Percentiles rank a stretch among this genome's conserved stretches.
phyloP scores from a whole-genome alignment of 2,329 filamentous ascomycete genomes.

The Phaeosphaeriaceae sp. region DNA sequence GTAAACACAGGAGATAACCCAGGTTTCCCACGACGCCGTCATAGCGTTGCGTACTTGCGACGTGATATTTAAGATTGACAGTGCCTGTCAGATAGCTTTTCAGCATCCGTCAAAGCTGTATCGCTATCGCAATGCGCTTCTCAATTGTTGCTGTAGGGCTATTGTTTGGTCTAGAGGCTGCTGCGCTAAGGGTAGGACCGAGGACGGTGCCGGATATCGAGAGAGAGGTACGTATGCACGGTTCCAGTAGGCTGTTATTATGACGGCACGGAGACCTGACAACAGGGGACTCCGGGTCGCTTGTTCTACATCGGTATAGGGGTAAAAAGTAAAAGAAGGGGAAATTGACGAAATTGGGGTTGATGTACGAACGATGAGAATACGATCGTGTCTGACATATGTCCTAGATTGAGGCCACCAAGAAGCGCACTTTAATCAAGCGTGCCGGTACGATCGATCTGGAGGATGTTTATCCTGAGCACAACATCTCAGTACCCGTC shows the following conservation, averaged over 20 bases:
- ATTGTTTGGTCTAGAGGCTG: slow-evolving; percentile 33
- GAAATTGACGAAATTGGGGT: too few species aligned
- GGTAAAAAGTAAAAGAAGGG: too few species aligned
- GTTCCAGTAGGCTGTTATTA: not conserved
- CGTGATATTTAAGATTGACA: slow-evolving; percentile 9
- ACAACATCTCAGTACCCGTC: slow-evolving; percentile 65
- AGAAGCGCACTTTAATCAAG: slow-evolving; percentile 30
- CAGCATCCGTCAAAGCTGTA: slow-evolving; percentile 1
- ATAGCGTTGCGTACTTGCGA: slow-evolving; percentile 8
- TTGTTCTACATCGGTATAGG: too few species aligned
- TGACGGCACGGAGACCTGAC: too few species aligned
- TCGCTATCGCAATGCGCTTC: slow-evolving; percentile 32
- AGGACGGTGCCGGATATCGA: slow-evolving; percentile 25
- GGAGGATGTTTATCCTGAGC: slow-evolving; percentile 54
- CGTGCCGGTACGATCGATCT: slow-evolving; percentile 29
- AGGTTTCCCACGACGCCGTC: slow-evolving; percentile 21
- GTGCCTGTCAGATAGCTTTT: slow-evolving; percentile 1
- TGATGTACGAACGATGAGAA: too few species aligned
- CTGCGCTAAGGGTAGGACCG: slow-evolving; percentile 27
- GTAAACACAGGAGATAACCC: slow-evolving; percentile 19
- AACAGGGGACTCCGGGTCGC: too few species aligned
- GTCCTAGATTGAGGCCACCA: slow-evolving; percentile 21
- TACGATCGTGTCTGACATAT: not conserved
- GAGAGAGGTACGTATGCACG: slow-evolving; percentile 25
- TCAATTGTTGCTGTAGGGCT: slow-evolving; percentile 26